Evolutionary conservation across 345 rosid species (phyloP).

Genomic region (Populus simonii): DNA sequence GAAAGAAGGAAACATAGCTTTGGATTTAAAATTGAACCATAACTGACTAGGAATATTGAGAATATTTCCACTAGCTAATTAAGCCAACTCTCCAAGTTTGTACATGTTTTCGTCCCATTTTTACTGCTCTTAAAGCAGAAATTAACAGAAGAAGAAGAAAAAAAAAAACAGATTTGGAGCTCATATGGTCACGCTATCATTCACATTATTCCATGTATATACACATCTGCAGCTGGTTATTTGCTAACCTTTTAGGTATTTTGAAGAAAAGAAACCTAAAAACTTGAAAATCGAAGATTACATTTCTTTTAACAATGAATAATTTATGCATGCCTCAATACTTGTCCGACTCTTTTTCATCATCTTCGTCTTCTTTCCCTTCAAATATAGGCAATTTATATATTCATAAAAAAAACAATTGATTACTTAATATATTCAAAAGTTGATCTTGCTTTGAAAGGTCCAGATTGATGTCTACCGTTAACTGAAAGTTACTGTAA

Average conservation of each 20-base stretch:
- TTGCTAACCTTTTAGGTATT: background rate
- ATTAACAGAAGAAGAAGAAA: no score
- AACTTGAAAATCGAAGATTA: no score
- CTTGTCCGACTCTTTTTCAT: background rate
- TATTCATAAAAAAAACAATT: background rate
- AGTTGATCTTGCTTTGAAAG: background rate
- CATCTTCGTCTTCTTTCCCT: background rate
- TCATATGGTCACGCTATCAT: background rate
- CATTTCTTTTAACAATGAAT: no score
- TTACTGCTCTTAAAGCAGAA: background rate
- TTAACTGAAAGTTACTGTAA: constrained; percentile 14
- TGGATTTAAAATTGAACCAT: background rate
- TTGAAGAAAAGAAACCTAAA: no score
- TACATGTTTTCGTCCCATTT: background rate
- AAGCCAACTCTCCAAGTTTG: background rate
- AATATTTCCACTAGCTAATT: no score
- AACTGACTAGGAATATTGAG: background rate
- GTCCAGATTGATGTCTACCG: background rate
- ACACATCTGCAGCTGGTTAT: no score
- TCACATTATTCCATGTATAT: background rate
- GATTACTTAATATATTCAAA: background rate
- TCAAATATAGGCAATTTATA: background rate
- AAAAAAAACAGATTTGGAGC: background rate
- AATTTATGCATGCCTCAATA: background rate
- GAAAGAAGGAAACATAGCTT: background rate